A percentile compares a stretch with the other conserved stretches of the same genome.
Evolutionary conservation across 2,329 filamentous ascomycete genomes (phyloP).

Genomic region (Remersonia thermophila): DNA sequence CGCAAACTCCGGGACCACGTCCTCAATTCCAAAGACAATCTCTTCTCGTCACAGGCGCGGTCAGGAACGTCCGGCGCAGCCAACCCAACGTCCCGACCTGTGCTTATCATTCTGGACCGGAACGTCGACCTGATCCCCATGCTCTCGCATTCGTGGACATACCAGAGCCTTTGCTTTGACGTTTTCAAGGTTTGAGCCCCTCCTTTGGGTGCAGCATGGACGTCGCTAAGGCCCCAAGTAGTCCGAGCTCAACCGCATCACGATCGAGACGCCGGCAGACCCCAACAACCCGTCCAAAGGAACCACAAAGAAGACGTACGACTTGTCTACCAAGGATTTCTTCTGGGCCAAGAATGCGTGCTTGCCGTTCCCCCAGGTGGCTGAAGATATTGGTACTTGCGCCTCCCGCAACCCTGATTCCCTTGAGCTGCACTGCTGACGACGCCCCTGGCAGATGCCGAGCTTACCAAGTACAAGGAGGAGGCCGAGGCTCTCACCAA

Average conservation of each 20-base stretch:
- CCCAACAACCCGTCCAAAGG: slow-evolving; percentile 63
- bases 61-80: slow-evolving; percentile 42
- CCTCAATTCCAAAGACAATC: slow-evolving; percentile 92
- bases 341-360: slow-evolving; percentile 94
- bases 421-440: neutral
- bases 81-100: slow-evolving; percentile 65
- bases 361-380: slow-evolving; percentile 86
- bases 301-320: slow-evolving; percentile 76
- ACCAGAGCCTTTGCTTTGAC: slow-evolving; percentile 71
- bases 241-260: slow-evolving; percentile 69
- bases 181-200: slow-evolving; percentile 29
- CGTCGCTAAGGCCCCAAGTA: slow-evolving; percentile 61
- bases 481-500: slow-evolving; percentile 89
- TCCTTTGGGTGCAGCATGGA: slow-evolving; percentile 29
- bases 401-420: too few relatives aligned
- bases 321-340: slow-evolving; percentile 80
- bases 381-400: slow-evolving; percentile 58
- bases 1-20: slow-evolving; percentile 93
- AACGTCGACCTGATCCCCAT: slow-evolving; percentile 94
- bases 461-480: slow-evolving; percentile 89
- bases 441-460: slow-evolving; percentile 76
- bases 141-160: slow-evolving; percentile 82
- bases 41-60: slow-evolving; percentile 58
- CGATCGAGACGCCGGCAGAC: slow-evolving; percentile 72
- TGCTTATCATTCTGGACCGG: slow-evolving; percentile 85